phyloP scores from a whole-genome alignment of 1,139 yeast species.

The Scheffersomyces lignicola region DNA sequence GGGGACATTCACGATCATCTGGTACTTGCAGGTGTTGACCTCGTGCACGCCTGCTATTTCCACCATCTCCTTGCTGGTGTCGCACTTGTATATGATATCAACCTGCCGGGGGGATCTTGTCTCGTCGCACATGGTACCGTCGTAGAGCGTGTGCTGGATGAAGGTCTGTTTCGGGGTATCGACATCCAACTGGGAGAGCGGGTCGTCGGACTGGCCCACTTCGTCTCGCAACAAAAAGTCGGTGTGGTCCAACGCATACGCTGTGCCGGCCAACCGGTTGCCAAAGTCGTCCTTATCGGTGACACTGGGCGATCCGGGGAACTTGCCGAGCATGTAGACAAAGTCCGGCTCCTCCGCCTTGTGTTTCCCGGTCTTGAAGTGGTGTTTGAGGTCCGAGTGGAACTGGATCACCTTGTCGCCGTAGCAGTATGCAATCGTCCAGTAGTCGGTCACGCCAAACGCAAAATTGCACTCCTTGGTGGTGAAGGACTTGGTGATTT shows the following conservation, averaged over 20 bases:
- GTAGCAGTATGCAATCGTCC: conserved; percentile 64
- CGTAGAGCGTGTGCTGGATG: conserved; percentile 51
- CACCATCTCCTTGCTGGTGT: conserved; percentile 32
- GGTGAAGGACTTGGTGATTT: conserved; percentile 22
- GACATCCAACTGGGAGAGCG: conserved; percentile 10
- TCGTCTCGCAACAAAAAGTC: conserved; percentile 13
- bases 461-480: conserved; percentile 31
- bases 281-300: conserved; percentile 15
- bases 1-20: conserved; percentile 58
- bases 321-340: conserved; percentile 48
- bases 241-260: conserved; percentile 20
- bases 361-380: conserved; percentile 24
- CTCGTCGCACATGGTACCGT: conserved; percentile 74
- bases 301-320: conserved; percentile 21
- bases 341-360: conserved; percentile 38
- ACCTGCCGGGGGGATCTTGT: conserved; percentile 62
- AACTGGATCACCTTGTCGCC: conserved; percentile 60
- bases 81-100: conserved; percentile 70
- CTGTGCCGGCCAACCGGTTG: conserved; percentile 25
- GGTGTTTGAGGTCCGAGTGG: conserved; percentile 39
- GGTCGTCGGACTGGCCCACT: conserved; percentile 7
- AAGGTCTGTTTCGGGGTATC: conserved; percentile 24
- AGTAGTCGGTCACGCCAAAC: conserved; percentile 49
- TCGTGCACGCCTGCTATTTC: conserved; percentile 54
- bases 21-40: conserved; percentile 70